These are phyloP conservation scores for Mycena kentingensis DNA, from an alignment of 768 basidiomycete species.

Conservation along the genomic window DNA sequence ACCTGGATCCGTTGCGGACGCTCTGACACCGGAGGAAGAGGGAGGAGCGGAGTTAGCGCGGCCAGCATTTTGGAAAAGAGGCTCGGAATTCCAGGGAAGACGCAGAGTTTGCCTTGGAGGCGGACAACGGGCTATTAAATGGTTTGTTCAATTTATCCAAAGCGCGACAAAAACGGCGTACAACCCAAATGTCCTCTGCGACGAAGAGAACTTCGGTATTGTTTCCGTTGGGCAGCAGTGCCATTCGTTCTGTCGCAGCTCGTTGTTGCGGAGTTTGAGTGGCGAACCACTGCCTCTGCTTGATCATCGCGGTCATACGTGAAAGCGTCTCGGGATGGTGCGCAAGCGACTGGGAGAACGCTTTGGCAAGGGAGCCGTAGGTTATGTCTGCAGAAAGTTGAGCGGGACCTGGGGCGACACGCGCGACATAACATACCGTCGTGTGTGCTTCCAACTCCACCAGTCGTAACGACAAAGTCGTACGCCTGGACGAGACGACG, in stretches of 20 bases:
- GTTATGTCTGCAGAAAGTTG: constrained; percentile 68
- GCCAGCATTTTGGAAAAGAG: constrained; percentile 84
- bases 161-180: constrained; percentile 37
- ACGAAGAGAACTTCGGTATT: constrained; percentile 80
- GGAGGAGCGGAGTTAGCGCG: constrained; percentile 69
- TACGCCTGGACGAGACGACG: constrained; percentile 76
- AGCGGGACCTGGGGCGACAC: background rate
- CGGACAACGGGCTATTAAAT: constrained; percentile 64
- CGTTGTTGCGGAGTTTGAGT: constrained; percentile 75
- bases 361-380: constrained; percentile 82
- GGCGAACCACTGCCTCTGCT: constrained; percentile 54
- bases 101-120: constrained; percentile 78
- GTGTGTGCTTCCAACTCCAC: constrained; percentile 91
- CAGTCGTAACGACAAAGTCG: constrained; percentile 89
- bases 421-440: constrained; percentile 56
- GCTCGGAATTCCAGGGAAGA: constrained; percentile 89
- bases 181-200: constrained; percentile 82
- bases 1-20: constrained; percentile 81
- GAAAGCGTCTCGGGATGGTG: constrained; percentile 78
- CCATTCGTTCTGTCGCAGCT: constrained; percentile 84
- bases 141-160: background rate
- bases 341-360: constrained; percentile 70
- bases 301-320: constrained; percentile 67
- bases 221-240: constrained; percentile 82
- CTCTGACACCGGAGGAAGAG: constrained; percentile 72